Conservation (phyloP, 257 asterid genomes). For the Scutellaria galericulata region DNA sequence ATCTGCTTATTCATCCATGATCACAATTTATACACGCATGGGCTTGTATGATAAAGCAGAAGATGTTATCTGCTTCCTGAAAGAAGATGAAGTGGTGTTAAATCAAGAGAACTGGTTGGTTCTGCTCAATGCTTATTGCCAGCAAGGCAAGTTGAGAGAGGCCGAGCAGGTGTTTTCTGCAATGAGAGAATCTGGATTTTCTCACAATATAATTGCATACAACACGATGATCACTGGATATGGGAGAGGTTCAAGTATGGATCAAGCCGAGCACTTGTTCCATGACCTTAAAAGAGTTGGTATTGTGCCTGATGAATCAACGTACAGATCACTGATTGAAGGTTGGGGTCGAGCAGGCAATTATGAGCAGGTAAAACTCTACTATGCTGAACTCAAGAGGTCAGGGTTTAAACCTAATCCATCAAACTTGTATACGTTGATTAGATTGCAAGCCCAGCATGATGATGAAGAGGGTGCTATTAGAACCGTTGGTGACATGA, state of each 20-base stretch:
- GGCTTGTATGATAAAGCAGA: constrained; percentile 76
- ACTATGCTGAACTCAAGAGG: constrained; percentile 60
- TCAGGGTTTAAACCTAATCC: constrained; percentile 74
- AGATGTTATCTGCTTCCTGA: constrained; percentile 62
- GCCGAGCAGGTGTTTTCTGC: constrained; percentile 61
- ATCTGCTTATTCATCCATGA: constrained; percentile 89
- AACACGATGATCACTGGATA: constrained; percentile 89
- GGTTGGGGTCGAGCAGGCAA: constrained; percentile 88
- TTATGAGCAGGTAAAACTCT: constrained; percentile 54
- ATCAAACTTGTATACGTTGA: constrained; percentile 75
- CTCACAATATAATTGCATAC: constrained; percentile 75
- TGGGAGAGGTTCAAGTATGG: constrained; percentile 74
- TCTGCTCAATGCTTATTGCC: constrained; percentile 83
- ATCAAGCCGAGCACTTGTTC: constrained; percentile 58
- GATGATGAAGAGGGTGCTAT: constrained; percentile 63
- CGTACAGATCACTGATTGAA: constrained; percentile 86
- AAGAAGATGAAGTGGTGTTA: constrained; percentile 64
- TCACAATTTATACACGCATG: constrained; percentile 76
- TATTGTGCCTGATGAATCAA: constrained; percentile 77
- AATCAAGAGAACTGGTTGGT: constrained; percentile 87
- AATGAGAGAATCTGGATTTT: constrained; percentile 70
- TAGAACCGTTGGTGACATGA: constrained; percentile 66
- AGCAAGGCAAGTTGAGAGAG: constrained; percentile 75
- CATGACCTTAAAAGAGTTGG: constrained; percentile 56
- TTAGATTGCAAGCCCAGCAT: constrained; percentile 78